Evolutionary conservation across 306 rosid species (phyloP).

Genomic region (Clitoria ternatea): DNA sequence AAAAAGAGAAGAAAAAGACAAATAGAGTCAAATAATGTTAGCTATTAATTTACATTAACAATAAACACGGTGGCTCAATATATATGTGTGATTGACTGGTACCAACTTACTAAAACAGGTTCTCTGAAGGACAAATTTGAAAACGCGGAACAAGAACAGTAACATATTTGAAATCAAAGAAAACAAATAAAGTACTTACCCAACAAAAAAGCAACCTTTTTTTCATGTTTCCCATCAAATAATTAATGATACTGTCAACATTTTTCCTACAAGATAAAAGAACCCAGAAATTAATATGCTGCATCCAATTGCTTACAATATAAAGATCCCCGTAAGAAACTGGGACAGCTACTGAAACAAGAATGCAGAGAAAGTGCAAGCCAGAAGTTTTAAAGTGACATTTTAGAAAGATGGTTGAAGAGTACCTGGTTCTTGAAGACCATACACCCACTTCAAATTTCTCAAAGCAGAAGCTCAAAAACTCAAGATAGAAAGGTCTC

Average conservation of each 20-base stretch:
- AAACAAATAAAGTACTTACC: constrained; percentile 44
- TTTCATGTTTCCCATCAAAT: constrained; percentile 65
- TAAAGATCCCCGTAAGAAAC: not conserved
- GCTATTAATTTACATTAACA: no score
- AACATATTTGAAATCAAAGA: not conserved
- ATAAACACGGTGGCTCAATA: not conserved
- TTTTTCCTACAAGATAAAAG: constrained; percentile 51
- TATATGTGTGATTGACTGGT: not conserved
- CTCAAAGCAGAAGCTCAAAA: constrained; percentile 82
- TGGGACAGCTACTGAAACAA: not conserved
- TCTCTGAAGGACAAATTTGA: not conserved
- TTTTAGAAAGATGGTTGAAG: constrained; percentile 18
- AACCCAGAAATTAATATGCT: not conserved
- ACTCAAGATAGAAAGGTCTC: constrained; percentile 75
- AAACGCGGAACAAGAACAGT: not conserved
- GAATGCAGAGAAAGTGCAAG: not conserved
- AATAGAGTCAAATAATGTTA: not conserved
- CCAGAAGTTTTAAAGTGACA: not conserved
- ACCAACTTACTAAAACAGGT: not conserved
- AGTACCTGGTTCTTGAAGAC: constrained; percentile 81
- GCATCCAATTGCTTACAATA: not conserved
- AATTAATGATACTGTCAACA: constrained; percentile 31
- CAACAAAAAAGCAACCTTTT: constrained; percentile 69
- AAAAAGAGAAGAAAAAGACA: not conserved
- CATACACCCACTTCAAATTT: constrained; percentile 83